Conservation (phyloP, 495 filamentous ascomycete species). For the Bryoglossum gracile region DNA sequence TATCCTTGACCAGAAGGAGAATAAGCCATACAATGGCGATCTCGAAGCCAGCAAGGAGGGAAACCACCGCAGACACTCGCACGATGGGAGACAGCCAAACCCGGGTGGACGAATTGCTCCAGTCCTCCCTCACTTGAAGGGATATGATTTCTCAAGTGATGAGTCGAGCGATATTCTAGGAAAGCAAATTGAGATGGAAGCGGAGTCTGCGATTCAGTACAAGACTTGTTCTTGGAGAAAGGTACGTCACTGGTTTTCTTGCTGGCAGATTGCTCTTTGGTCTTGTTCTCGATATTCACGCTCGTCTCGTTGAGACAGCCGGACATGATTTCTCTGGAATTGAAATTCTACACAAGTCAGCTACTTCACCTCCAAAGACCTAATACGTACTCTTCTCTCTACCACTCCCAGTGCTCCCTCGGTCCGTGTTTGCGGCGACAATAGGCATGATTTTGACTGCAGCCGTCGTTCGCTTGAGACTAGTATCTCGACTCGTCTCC, state of each 20-base stretch:
- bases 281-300: not conserved
- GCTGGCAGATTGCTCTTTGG: not conserved
- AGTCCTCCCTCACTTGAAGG: conserved; percentile 27
- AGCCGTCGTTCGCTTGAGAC: too few relatives aligned
- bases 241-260: conserved; percentile 36
- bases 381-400: too few relatives aligned
- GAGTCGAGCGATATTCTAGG: conserved; percentile 45
- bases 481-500: too few relatives aligned
- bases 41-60: conserved; percentile 24
- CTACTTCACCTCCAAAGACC: too few relatives aligned
- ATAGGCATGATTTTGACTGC: too few relatives aligned
- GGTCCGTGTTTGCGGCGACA: too few relatives aligned
- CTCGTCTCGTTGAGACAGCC: too few relatives aligned
- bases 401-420: too few relatives aligned
- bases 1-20: conserved; percentile 2
- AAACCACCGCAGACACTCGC: conserved; percentile 16
- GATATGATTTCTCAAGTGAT: conserved; percentile 17
- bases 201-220: conserved; percentile 76
- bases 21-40: conserved; percentile 6
- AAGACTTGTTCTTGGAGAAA: conserved; percentile 88
- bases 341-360: too few relatives aligned
- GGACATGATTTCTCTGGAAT: too few relatives aligned
- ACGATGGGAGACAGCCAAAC: not conserved
- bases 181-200: conserved; percentile 71
- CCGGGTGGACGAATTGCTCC: conserved; percentile 41